These are phyloP conservation scores for Pascua guehoae DNA, from an alignment of 1,284 basidiomycete genomes.

Conservation along the genomic window DNA sequence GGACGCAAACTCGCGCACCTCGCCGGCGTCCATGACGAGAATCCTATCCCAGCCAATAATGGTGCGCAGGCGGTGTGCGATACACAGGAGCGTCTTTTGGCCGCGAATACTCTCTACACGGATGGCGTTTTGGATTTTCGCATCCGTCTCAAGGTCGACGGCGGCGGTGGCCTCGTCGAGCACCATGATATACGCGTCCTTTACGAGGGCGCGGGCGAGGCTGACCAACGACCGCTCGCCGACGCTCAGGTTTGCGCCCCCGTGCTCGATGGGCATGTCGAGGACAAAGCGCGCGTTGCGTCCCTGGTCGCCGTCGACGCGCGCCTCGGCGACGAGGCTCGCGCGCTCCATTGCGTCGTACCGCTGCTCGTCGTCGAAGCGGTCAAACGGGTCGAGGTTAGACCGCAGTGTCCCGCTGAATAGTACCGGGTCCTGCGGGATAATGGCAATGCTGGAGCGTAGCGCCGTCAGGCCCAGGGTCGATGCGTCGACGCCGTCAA, in stretches of 20 bases:
- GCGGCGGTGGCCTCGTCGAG: conserved; percentile 55
- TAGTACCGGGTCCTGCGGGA: conserved; percentile 57
- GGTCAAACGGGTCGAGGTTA: conserved; percentile 66
- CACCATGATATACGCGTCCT: conserved; percentile 55
- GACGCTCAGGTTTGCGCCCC: conserved; percentile 61
- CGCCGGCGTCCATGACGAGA: conserved; percentile 63
- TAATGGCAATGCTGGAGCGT: conserved; percentile 49
- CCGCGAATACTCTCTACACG: conserved; percentile 57
- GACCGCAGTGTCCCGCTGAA: conserved; percentile 59
- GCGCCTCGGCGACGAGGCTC: conserved; percentile 57
- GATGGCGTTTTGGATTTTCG: conserved; percentile 65
- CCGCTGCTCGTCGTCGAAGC: conserved; percentile 65
- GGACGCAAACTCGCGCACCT: conserved; percentile 67
- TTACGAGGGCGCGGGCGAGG: conserved; percentile 63
- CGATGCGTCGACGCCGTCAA: conserved; percentile 53
- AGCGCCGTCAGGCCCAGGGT: conserved; percentile 51
- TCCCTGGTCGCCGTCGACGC: conserved; percentile 8
- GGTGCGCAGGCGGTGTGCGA: conserved; percentile 61
- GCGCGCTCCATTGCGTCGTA: conserved; percentile 75
- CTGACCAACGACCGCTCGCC: conserved; percentile 63
- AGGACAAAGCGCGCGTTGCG: conserved; percentile 50
- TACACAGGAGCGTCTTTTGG: conserved; percentile 58
- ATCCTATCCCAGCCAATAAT: conserved; percentile 75
- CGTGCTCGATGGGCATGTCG: conserved; percentile 61
- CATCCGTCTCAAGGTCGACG: conserved; percentile 63